Conservation (phyloP, 305 asterid genomes). For the Ajuga reptans region DNA sequence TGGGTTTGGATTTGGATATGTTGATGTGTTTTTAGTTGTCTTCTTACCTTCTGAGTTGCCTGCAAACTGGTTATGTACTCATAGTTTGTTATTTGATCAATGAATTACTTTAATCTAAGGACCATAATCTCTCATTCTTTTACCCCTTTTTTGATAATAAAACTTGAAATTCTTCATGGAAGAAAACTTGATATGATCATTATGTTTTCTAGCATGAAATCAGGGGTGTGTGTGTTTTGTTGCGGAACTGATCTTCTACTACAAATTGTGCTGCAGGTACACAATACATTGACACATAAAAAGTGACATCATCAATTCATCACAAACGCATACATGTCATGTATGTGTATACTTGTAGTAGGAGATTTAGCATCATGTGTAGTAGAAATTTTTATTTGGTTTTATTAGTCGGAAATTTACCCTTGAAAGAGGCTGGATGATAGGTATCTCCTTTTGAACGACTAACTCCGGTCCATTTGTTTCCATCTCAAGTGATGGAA, state of each 20-base stretch:
- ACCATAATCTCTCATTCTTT: not conserved
- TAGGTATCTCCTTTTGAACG: conserved; percentile 49
- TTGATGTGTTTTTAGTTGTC: conserved; percentile 16
- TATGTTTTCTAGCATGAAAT: not conserved
- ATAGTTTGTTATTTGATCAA: not conserved
- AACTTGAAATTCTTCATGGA: not conserved
- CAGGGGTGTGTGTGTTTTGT: not conserved
- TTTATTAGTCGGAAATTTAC: no score
- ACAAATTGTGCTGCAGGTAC: no score
- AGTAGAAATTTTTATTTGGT: no score
- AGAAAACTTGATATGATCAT: not conserved
- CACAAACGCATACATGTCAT: no score
- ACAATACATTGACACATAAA: no score
- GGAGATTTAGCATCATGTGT: no score
- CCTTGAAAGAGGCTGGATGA: conserved; percentile 56
- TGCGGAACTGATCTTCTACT: not conserved
- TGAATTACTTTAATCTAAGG: not conserved
- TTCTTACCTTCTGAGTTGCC: conserved; percentile 30
- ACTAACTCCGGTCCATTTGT: conserved; percentile 41
- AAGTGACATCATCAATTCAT: no score
- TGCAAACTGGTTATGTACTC: conserved; percentile 43
- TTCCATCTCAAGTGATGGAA: conserved; percentile 88
- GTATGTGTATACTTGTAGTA: no score
- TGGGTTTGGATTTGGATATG: conserved; percentile 33
- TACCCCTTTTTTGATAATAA: no score